phyloP scores from a whole-genome alignment of 2,329 filamentous ascomycete genomes.

The Aspergillus fructus region DNA sequence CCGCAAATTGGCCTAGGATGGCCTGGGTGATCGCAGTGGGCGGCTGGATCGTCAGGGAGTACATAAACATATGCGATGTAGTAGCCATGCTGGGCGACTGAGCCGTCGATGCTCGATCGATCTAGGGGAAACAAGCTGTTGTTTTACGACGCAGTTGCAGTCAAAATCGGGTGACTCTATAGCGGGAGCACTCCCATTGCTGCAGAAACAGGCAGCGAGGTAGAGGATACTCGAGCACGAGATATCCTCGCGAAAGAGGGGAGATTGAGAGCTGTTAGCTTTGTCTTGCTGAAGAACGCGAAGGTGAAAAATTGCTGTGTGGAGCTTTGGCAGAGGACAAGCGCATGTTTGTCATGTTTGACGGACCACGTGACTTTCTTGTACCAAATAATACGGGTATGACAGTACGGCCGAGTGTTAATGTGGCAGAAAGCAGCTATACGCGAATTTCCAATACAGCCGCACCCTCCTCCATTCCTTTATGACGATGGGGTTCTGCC shows the following conservation, averaged over 20 bases:
- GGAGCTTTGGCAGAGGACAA: slow-evolving; percentile 20
- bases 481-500: slow-evolving; percentile 38
- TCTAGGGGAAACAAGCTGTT: slow-evolving; percentile 1
- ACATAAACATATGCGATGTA: slow-evolving; percentile 98
- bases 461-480: slow-evolving; percentile 1
- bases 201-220: slow-evolving; percentile 22
- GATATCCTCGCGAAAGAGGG: slow-evolving; percentile 18
- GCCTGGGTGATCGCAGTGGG: slow-evolving; percentile 87
- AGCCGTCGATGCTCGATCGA: slow-evolving; percentile 16
- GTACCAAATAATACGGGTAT: not conserved
- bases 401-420: not conserved
- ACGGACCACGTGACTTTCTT: not conserved
- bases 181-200: slow-evolving; percentile 39
- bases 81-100: slow-evolving; percentile 73
- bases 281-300: slow-evolving; percentile 14
- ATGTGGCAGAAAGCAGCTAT: not conserved
- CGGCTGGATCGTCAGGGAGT: slow-evolving; percentile 92
- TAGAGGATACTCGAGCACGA: slow-evolving; percentile 28
- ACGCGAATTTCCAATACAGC: slow-evolving; percentile 4
- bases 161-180: slow-evolving; percentile 20
- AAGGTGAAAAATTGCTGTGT: slow-evolving; percentile 32
- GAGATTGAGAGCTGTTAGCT: not conserved
- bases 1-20: slow-evolving; percentile 90
- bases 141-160: slow-evolving; percentile 30
- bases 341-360: slow-evolving; percentile 21